Conservation (phyloP, 371 early-diverging fungal species). For the Mucor mucedo region DNA sequence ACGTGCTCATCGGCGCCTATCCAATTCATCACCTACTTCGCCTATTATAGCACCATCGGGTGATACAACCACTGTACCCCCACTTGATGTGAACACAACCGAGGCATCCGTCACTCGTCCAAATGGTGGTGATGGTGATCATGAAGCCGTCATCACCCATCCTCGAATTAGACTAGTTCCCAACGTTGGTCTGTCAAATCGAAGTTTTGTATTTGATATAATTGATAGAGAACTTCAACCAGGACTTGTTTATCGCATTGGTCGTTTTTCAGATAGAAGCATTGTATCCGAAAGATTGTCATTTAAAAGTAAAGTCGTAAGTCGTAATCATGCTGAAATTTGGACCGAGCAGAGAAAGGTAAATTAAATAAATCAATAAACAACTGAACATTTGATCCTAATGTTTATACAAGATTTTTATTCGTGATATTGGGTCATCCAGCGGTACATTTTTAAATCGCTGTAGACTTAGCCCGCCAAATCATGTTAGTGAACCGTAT, state of each 20-base stretch:
- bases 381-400: no score
- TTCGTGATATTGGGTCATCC: conserved; percentile 90
- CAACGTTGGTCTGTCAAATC: conserved; percentile 67
- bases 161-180: conserved; percentile 79
- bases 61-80: not conserved
- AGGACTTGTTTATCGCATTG: conserved; percentile 72
- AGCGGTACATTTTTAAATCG: conserved; percentile 96
- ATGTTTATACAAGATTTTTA: conserved; percentile 63
- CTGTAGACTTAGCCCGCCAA: conserved; percentile 85
- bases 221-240: conserved; percentile 79
- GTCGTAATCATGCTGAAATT: conserved; percentile 91
- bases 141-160: conserved; percentile 1
- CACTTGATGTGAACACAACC: not conserved
- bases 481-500: conserved; percentile 78
- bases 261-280: conserved; percentile 81
- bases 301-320: conserved; percentile 94
- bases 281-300: conserved; percentile 68
- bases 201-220: conserved; percentile 82
- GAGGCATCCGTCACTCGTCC: not conserved
- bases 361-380: conserved; percentile 6
- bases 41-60: conserved; percentile 8
- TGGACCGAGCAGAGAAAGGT: conserved; percentile 84
- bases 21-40: conserved; percentile 20
- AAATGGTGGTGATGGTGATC: not conserved
- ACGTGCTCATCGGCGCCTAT: conserved; percentile 35